phyloP scores from a whole-genome alignment of 352 stramenopile species.

The Pythium graminicola region DNA sequence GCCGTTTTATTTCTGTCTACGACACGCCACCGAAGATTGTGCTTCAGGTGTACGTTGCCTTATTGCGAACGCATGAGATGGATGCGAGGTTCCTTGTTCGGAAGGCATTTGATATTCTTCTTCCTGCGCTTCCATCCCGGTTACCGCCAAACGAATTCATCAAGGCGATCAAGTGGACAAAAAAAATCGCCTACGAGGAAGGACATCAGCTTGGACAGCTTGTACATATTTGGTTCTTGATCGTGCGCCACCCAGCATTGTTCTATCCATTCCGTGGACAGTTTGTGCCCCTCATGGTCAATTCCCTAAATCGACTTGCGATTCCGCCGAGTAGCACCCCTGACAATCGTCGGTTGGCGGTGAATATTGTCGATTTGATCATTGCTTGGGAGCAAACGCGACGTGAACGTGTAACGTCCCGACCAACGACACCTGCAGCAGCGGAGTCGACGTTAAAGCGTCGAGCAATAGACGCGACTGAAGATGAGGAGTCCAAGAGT shows the following conservation, averaged over 20 bases:
- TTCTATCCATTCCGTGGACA: conserved; percentile 91
- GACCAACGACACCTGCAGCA: background rate
- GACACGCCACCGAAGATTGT: conserved; percentile 96
- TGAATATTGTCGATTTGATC: conserved; percentile 94
- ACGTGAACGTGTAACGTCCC: conserved; percentile 48
- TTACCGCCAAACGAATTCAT: conserved; percentile 92
- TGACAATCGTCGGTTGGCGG: conserved; percentile 90
- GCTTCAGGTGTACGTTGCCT: conserved; percentile 93
- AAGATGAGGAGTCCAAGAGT: conserved; percentile 3
- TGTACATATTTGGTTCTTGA: conserved; percentile 97
- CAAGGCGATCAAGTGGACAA: conserved; percentile 96
- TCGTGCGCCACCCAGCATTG: conserved; percentile 91
- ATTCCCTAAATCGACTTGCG: conserved; percentile 93
- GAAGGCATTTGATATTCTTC: conserved; percentile 93
- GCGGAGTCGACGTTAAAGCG: conserved; percentile 10
- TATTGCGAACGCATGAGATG: conserved; percentile 93
- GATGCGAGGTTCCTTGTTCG: conserved; percentile 93
- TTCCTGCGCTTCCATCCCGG: conserved; percentile 88
- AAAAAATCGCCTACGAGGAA: conserved; percentile 98
- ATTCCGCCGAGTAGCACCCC: conserved; percentile 89
- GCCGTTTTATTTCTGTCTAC: conserved; percentile 94
- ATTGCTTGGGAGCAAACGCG: conserved; percentile 93
- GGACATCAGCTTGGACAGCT: conserved; percentile 92
- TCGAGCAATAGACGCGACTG: background rate
- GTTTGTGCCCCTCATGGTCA: conserved; percentile 96